Evolutionary conservation across 169 alveolate genomes (phyloP), one percentile per base, ranked within the genome.

Genomic region (Cryptosporidium muris): DNA sequence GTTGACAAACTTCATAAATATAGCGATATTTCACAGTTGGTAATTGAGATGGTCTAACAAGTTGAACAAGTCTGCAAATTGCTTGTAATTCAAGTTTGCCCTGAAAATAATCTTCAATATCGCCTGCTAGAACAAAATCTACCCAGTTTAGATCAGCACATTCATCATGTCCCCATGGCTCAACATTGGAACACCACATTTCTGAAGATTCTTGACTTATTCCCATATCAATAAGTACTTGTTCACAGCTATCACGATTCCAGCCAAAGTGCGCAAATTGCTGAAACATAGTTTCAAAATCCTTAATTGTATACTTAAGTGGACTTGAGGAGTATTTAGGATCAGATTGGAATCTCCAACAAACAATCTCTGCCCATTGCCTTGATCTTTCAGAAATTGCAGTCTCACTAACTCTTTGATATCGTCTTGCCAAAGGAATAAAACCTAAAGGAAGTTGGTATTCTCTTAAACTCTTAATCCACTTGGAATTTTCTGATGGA

Each of bases 161-260:
- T 51, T 74, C 85, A 58, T 74, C 85, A 42, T 74, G 68, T 34
- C 85, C 85, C 85, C 85, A 74, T 14, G 85, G 85, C 49, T 74
- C 85, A 58, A 74, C 60, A 58, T 74, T 74, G 11, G 85, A 56
- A 34, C 85, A 74, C 85, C 85, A 74, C 14, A 58, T 40, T 40
- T 74, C 74, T 43, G 74, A 42, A 43, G 8, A 58, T 43, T 74
- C 85, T 36, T 66, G 37, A 5, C 60, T 66, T 25, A 74, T 74
- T 58, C 85, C 85, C 85, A 74, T 74, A 60, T 74, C 85, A 34
- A 45, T 6, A 37, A 74, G 62, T 12, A 74, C 85, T 63, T 74
- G 85, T 36, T 74, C 85, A 58, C 85, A 74, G n/a, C 74, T 54
- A 60, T 74, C 85, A 2, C 60, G 85, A 14, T 63, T 74, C 85